Evolutionary conservation across 2,329 filamentous ascomycete species (phyloP), one percentile per base, ranked within the genome.

Genomic region (Colletotrichum plurivorum): DNA sequence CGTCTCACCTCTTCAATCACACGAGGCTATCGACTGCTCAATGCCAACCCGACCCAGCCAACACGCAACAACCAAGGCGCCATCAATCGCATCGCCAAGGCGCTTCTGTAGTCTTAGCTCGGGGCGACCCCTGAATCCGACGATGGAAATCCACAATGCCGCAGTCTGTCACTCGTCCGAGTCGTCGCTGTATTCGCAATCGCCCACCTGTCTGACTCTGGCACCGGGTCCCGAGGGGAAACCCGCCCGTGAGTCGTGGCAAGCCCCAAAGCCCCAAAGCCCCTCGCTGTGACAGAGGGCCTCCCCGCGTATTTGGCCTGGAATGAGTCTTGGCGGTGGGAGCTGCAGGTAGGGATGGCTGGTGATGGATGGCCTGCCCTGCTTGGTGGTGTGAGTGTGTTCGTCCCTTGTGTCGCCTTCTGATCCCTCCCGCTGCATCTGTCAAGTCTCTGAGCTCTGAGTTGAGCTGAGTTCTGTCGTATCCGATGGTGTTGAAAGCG

Each of bases 1-100:
- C 8, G 27, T 31, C 27, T 9, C 7, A 9, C 27, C 27, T 8
- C 9, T 2, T 8, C 27, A 8, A 31, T 10, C 27, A 5, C 27
- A 31, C 27, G 27, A 31, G 27, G 27, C 27, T 31, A 8, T 9
- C 27, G 27, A 31, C 27, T 31, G 9, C 27, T 9, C 27, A 31
- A 31, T 31, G 27, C 27, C 27, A 31, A 31, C 27, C 27, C 27
- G 27, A 10, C 27, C 27, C 8, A 31, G 9, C 27, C 27, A 31
- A 31, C 27, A 10, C 27, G 27, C 27, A 31, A 31, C 27, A 31
- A 31, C 61, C 55, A 55, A 69, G 62, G 66, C 49, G 55, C 67
- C 62, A 60, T 66, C 67, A 55, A 66, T 66, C 36, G 49, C 62
- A 69, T 67, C 63, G 67, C 67, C 67, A 69, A 69, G 67, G 16